Evolutionary conservation across 2,329 filamentous ascomycete species (phyloP), one percentile per base, ranked within the genome.

Genomic region (Verticillium zaregamsianum): DNA sequence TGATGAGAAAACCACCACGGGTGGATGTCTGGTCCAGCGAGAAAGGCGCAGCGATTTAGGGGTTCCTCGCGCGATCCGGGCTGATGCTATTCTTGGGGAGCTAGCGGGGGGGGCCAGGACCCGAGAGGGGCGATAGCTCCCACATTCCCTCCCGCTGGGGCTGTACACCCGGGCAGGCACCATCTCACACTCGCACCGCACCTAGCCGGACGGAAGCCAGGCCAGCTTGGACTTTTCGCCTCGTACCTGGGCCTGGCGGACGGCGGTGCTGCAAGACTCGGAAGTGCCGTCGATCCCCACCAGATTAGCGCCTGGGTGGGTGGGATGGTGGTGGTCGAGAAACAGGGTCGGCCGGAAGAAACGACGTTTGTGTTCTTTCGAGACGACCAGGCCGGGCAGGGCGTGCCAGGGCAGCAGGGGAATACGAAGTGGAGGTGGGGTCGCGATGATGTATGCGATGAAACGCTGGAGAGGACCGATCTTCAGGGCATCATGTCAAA

Each of bases 21-120:
- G 45, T 28, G 45, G n/a, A 52, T 52, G 45, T 23, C 12, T 52
- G n/a, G 20, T 6, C n/a, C n/a, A 52, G 33, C 9, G 33, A 52
- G 45, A 52, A 52, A 52, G 45, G 45, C 39, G 45, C 45, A 52
- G 45, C 45, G 45, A 52, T 52, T 52, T 52, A 52, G 45, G 45
- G 45, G 45, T 52, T 52, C n/a, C 45, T 23, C n/a, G 45, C 45
- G 45, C 23, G 45, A 52, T 52, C 45, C 45, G 45, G 45, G 45
- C n/a, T 52, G 33, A n/a, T 62, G 63, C 63, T 65, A 65, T 65
- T 65, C 61, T 65, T 65, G 63, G 63, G 28, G 31, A 60, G 57
- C 49, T 52, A 59, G 28, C 52, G 39, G 61, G 61, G 63, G 59
- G 58, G 59, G 56, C 20, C 45, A 52, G 45, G n/a, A 20, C 45